phyloP scores from a whole-genome alignment of 1,284 basidiomycete species.

The Cutaneotrichosporon sp. region DNA sequence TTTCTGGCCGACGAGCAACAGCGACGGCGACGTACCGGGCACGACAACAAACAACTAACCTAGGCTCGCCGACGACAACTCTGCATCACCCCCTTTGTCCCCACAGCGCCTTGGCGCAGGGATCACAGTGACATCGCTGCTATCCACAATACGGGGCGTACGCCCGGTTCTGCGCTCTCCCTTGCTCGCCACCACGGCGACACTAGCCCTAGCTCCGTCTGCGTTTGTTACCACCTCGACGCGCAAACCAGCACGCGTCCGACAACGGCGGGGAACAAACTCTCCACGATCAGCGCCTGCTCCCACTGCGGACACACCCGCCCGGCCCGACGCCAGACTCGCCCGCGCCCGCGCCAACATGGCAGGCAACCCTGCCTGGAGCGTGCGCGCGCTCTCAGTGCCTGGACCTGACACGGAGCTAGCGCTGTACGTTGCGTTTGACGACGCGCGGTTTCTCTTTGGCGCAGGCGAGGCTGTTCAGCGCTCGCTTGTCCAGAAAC shows the following conservation, averaged over 20 bases:
- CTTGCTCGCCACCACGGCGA: neutral
- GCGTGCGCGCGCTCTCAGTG: slow-evolving; percentile 44
- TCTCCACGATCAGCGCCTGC: no score
- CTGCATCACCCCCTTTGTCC: neutral
- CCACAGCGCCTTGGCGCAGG: no score
- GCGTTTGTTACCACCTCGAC: no score
- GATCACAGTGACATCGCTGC: no score
- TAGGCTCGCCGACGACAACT: neutral
- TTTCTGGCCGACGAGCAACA: no score
- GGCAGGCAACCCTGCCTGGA: slow-evolving; percentile 32
- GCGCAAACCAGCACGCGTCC: no score
- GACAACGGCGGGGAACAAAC: no score
- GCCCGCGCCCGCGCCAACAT: neutral
- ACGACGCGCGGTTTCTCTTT: slow-evolving; percentile 75
- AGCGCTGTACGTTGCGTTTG: slow-evolving; percentile 65
- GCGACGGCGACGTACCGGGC: no score
- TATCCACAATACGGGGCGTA: no score
- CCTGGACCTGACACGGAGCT: slow-evolving; percentile 71
- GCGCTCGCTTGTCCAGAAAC: slow-evolving; percentile 64
- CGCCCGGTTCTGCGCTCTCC: neutral
- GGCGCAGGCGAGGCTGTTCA: slow-evolving; percentile 78
- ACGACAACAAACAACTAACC: no score
- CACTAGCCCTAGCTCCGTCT: no score
- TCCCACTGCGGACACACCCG: neutral
- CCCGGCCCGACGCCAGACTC: neutral